Evolutionary conservation across 2,329 filamentous ascomycete species (phyloP), one percentile per base, ranked within the genome.

Genomic region (Tolypocladium ophioglossoides): DNA sequence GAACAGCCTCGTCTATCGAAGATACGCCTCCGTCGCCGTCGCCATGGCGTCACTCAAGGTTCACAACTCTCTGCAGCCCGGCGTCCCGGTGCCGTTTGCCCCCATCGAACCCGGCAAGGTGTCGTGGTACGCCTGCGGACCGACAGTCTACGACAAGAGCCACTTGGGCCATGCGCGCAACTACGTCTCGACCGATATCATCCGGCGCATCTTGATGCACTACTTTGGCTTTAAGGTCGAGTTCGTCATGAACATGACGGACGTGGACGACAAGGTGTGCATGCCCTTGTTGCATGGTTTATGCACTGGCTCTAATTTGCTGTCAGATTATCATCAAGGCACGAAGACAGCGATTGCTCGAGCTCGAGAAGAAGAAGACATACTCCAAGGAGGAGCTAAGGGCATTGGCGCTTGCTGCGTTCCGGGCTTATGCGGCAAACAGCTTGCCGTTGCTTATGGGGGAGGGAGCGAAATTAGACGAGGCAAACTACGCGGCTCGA

Each of bases 201-300:
- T 95, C 61, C 82, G 91, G 57, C 84, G 91, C 63, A 89, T 95
- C 62, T 72, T 95, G 70, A 77, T 80, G 64, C 84, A 92, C 68
- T 92, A 94, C 71, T 95, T 95, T 68, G 82, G 83, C 57, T 94
- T 87, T 69, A 75, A 90, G 44, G 82, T 96, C 60, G 83, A 85
- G 56, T 95, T 95, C 72, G 88, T 95, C 60, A 94, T 95, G 86
- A 95, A 95, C 72, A 90, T 94, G 58, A 95, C 91, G 32, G 91
- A 92, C 63, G 80, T 92, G 40, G 87, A 91, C 62, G 84, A 88
- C 70, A 87, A 87, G 78, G 81, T 83, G 63, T 58, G 65, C 38
- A 52, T 50, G 41, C 7, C 51, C 14, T 16, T 20, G 18, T 20
- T 34, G 30, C 32, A 9, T 18, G 24, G 11, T 3, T 0, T 22